These are phyloP conservation scores for Aspergillus udagawae DNA, from an alignment of 2,329 filamentous ascomycete genomes.

Conservation along the genomic window DNA sequence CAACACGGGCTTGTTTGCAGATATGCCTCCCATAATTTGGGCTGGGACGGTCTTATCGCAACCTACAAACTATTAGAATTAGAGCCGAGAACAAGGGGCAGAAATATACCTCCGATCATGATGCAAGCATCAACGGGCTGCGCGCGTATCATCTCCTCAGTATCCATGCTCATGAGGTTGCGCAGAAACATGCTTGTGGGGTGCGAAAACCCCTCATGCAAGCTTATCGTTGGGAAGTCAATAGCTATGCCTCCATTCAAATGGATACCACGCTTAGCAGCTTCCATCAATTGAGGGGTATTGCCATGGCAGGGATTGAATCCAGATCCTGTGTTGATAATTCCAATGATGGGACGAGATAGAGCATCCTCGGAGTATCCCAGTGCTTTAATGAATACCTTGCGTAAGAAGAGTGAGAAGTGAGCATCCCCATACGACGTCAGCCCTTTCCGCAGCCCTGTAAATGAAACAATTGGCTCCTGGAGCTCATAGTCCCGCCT, in stretches of 20 bases:
- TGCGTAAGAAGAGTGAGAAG: constrained; percentile 70
- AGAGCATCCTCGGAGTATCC: constrained; percentile 71
- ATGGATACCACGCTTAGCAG: constrained; percentile 64
- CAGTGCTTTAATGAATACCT: constrained; percentile 73
- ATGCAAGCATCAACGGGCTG: constrained; percentile 67
- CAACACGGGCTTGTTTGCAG: constrained; percentile 67
- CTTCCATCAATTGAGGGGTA: constrained; percentile 66
- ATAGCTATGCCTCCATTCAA: constrained; percentile 64
- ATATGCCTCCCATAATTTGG: constrained; percentile 71
- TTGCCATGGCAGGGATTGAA: constrained; percentile 75
- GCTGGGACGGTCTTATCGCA: constrained; percentile 73
- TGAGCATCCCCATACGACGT: constrained; percentile 69
- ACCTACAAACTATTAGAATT: constrained; percentile 40
- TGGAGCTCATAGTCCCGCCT: too few species aligned
- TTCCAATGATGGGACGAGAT: constrained; percentile 65
- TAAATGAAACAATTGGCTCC: too few species aligned
- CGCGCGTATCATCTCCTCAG: constrained; percentile 71
- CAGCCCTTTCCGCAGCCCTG: constrained; percentile 55
- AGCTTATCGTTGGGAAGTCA: constrained; percentile 69
- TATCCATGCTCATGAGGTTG: constrained; percentile 76
- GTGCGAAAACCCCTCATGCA: constrained; percentile 65
- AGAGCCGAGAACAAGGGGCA: not conserved
- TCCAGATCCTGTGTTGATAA: constrained; percentile 68
- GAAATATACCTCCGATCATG: constrained; percentile 58
- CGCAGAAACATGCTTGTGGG: constrained; percentile 72